These are phyloP conservation scores for Phyllosticta ampelicida DNA, from an alignment of 2,329 filamentous ascomycete species.

Conservation along the genomic window DNA sequence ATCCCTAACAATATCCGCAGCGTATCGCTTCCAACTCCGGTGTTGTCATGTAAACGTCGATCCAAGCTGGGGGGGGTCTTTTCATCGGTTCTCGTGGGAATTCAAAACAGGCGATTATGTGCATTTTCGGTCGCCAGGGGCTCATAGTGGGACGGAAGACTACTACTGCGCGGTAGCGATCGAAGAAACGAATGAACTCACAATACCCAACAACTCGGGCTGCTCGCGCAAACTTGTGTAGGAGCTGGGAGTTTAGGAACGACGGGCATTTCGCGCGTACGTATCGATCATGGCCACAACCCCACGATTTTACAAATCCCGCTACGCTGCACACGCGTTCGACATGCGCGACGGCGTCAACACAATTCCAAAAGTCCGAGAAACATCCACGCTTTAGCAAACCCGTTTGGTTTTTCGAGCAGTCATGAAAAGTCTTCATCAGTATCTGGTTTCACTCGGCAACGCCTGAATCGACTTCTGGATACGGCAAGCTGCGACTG, in stretches of 20 bases:
- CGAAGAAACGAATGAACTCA: conserved; percentile 6
- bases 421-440: too few relatives aligned
- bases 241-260: neutral
- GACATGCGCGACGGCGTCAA: too few relatives aligned
- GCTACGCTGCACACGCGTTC: too few relatives aligned
- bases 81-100: conserved; percentile 11
- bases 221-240: neutral
- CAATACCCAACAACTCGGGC: neutral
- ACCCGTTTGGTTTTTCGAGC: too few relatives aligned
- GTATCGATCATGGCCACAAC: neutral
- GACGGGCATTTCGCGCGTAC: neutral
- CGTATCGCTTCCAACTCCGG: conserved; percentile 99
- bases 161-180: conserved; percentile 9
- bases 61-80: conserved; percentile 7
- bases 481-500: too few relatives aligned
- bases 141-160: conserved; percentile 7
- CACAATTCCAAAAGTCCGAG: too few relatives aligned
- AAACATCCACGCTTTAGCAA: too few relatives aligned
- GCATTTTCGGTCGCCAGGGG: conserved; percentile 11
- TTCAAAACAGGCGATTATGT: conserved; percentile 8
- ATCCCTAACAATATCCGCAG: conserved; percentile 37
- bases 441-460: too few relatives aligned
- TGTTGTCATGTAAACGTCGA: conserved; percentile 84
- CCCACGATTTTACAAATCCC: neutral
- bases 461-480: too few relatives aligned